A percentile compares a stretch with the other conserved stretches of the same genome.
Conservation (phyloP, 441 rosid genomes). For the Corymbia citriodora region DNA sequence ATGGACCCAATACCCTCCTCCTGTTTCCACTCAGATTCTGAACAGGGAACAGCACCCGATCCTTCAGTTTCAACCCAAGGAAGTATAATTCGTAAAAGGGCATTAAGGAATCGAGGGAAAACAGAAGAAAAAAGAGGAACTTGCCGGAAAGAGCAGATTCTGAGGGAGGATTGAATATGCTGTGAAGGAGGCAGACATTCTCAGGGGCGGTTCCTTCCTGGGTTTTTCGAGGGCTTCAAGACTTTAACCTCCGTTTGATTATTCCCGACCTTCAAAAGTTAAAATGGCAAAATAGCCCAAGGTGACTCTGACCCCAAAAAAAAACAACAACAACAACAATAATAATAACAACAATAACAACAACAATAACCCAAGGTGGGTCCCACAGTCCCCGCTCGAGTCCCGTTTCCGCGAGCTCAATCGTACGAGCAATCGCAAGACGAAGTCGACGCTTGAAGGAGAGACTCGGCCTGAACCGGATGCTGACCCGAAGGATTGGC, state of each 20-base stretch:
- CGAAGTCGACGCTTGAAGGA: not conserved
- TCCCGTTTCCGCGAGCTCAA: slow-evolving; percentile 57
- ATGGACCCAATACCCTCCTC: slow-evolving; percentile 15
- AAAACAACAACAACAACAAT: too few species aligned
- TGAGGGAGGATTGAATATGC: slow-evolving; percentile 7
- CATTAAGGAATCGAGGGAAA: not conserved
- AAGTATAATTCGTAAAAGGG: not conserved
- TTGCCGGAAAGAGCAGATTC: slow-evolving; percentile 8
- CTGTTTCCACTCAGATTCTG: slow-evolving; percentile 33
- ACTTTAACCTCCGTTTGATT: not conserved
- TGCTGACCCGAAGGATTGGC: too few species aligned
- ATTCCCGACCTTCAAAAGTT: not conserved
- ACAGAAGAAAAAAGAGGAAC: not conserved
- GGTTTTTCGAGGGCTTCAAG: slow-evolving; percentile 2
- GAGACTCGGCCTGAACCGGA: not conserved
- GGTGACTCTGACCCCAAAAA: not conserved
- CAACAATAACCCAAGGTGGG: not conserved
- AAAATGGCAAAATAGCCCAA: not conserved
- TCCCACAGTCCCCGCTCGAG: slow-evolving; percentile 23
- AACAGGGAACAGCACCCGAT: not conserved
- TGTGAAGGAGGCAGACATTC: slow-evolving; percentile 15
- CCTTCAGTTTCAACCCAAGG: not conserved
- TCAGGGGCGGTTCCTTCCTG: not conserved
- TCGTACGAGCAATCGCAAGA: not conserved
- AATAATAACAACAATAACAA: too few species aligned